Evolutionary conservation across 192 early-diverging fungal species (phyloP).

Genomic region (Gigaspora rosea): DNA sequence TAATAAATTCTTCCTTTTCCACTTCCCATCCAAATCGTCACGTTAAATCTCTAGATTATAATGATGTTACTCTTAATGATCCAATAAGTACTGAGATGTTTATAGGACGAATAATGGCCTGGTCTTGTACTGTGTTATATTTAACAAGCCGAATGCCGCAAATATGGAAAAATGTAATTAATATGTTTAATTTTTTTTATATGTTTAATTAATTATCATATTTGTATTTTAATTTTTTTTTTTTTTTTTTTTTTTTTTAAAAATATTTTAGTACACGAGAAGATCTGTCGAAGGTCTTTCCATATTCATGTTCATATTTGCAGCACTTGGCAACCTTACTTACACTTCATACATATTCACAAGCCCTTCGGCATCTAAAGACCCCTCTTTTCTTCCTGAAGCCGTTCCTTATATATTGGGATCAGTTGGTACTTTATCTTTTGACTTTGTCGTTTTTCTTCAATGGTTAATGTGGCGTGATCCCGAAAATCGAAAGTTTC

Average conservation of each 20-base stretch:
- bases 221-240: background rate
- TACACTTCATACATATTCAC: constrained; percentile 58
- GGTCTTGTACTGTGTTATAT: constrained; percentile 66
- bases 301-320: constrained; percentile 71
- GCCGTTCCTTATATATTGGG: constrained; percentile 67
- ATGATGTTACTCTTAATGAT: background rate
- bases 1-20: background rate
- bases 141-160: constrained; percentile 75
- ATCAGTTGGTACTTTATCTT: constrained; percentile 65
- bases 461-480: constrained; percentile 44
- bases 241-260: background rate
- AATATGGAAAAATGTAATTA: constrained; percentile 64
- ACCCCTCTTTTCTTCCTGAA: constrained; percentile 35
- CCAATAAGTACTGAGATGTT: constrained; percentile 22
- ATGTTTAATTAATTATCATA: background rate
- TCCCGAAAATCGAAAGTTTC: background rate
- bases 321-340: constrained; percentile 69
- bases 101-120: constrained; percentile 66
- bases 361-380: constrained; percentile 38
- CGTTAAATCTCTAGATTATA: background rate
- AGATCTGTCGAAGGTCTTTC: constrained; percentile 74
- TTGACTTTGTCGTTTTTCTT: constrained; percentile 69
- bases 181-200: background rate
- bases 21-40: background rate
- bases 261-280: constrained; percentile 40